Evolutionary conservation across 2,329 filamentous ascomycete species (phyloP), one percentile per base, ranked within the genome.

Genomic region (Colletotrichum orchidophilum): DNA sequence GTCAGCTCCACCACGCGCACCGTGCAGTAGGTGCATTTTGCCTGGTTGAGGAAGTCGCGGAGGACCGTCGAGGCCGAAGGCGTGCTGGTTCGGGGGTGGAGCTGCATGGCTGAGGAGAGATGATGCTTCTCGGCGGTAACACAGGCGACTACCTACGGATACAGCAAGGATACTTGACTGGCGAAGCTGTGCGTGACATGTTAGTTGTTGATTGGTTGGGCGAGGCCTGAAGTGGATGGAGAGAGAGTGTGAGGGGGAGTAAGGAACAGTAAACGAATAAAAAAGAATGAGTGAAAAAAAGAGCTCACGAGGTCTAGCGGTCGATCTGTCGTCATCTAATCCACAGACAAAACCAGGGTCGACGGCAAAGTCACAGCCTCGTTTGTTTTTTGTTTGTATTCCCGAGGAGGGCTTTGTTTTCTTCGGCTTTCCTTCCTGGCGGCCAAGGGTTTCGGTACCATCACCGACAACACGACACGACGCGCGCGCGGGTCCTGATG

Each of bases 71-170:
- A 64, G 42, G 59, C 42, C 27, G 63, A 46, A 11, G 72, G 72
- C 21, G 72, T 74, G 59, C 70, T 73, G 13, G 72, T 74, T 24
- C 70, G 53, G 2, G 70, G 70, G 60, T 74, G 71, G 62, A 73
- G 71, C 15, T 66, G 70, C 69, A 68, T 70, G 57, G 33, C 57
- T 59, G 60, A 27, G 52, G 21, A 33, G 54, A 49, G 27, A n/a
- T 11, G 64, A 21, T 50, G 29, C 27, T 24, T 18, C 9, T 4
- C 42, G 54, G 8, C 42, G 46, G 31, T 18, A 18, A 33, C 24
- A 53, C 11, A 31, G 24, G 26, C 3, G 53, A 39, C 3, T 24
- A 15, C 3, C 31, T 54, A 12, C 8, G 26, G n/a, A n/a, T n/a
- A n/a, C n/a, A n/a, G 27, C 58, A 31, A 24, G 39, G 11, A 63